Conservation (phyloP, 257 asterid species). For the Penstemon davidsonii region DNA sequence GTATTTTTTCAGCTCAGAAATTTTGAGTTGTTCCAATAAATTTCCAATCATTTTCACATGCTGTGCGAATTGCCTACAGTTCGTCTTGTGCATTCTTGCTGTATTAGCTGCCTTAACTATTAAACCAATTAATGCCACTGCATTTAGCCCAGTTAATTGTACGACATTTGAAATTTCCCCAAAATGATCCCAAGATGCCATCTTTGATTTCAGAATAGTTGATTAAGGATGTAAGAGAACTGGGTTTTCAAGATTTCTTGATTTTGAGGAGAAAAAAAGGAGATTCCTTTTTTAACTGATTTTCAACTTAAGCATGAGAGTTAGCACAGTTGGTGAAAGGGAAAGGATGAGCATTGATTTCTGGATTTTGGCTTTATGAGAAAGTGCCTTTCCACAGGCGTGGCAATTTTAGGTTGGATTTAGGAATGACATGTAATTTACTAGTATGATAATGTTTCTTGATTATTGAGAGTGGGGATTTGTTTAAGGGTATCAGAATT, state of each 20-base stretch:
- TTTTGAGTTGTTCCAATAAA: slow-evolving; percentile 71
- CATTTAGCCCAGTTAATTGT: slow-evolving; percentile 55
- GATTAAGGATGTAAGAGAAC: background rate
- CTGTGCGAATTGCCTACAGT: slow-evolving; percentile 66
- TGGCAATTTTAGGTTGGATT: too few species aligned
- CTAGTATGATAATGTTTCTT: too few species aligned
- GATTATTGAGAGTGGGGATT: too few species aligned
- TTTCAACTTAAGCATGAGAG: slow-evolving; percentile 21
- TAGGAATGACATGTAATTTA: too few species aligned
- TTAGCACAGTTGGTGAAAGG: slow-evolving; percentile 9
- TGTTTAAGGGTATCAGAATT: background rate
- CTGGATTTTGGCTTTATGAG: too few species aligned
- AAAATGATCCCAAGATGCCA: slow-evolving; percentile 62
- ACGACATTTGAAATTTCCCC: slow-evolving; percentile 60
- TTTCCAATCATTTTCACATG: slow-evolving; percentile 74
- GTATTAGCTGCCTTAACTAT: slow-evolving; percentile 65
- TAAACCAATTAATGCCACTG: slow-evolving; percentile 51
- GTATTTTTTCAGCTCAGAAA: slow-evolving; percentile 55
- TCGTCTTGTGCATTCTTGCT: slow-evolving; percentile 68
- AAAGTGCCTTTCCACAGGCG: too few species aligned
- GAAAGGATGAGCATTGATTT: background rate
- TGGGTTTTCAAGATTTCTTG: slow-evolving; percentile 11
- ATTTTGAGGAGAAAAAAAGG: slow-evolving; percentile 1
- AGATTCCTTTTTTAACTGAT: background rate
- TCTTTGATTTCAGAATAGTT: slow-evolving; percentile 1